phyloP scores from a whole-genome alignment of 257 asterid species.

The Fraxinus pennsylvanica region DNA sequence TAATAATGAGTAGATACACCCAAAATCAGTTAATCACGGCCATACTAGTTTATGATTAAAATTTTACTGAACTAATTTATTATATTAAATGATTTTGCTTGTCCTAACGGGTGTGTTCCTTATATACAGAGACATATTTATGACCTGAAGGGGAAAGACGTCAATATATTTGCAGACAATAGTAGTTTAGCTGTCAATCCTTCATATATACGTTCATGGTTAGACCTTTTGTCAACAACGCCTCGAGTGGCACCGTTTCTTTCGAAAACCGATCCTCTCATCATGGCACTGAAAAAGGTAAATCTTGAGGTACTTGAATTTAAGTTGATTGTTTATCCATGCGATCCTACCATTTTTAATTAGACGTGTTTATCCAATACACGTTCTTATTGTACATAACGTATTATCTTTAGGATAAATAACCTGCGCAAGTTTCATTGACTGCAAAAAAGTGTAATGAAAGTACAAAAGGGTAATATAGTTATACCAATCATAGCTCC shows the following conservation, averaged over 20 bases:
- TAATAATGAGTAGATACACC: not conserved
- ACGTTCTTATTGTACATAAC: no score
- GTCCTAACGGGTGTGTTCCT: conserved; percentile 25
- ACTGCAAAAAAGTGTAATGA: no score
- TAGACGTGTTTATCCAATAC: no score
- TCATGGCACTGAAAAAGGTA: conserved; percentile 83
- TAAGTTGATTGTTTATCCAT: conserved; percentile 12
- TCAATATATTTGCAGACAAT: conserved; percentile 70
- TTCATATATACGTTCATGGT: conserved; percentile 78
- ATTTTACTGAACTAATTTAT: not conserved
- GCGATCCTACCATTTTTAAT: not conserved
- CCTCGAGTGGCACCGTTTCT: conserved; percentile 86
- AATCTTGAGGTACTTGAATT: conserved; percentile 7
- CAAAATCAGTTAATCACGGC: not conserved
- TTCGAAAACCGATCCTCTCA: conserved; percentile 67
- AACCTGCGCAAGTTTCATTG: no score
- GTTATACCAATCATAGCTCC: no score
- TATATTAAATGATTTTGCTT: not conserved
- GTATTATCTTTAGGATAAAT: no score
- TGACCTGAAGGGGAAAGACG: conserved; percentile 57
- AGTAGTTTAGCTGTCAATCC: conserved; percentile 88
- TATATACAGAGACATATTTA: conserved; percentile 75
- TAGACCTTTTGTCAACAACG: conserved; percentile 72
- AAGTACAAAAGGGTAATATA: no score
- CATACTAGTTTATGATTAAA: not conserved